phyloP scores from a whole-genome alignment of 371 early-diverging fungal genomes.

The Basidiobolus meristosporus region DNA sequence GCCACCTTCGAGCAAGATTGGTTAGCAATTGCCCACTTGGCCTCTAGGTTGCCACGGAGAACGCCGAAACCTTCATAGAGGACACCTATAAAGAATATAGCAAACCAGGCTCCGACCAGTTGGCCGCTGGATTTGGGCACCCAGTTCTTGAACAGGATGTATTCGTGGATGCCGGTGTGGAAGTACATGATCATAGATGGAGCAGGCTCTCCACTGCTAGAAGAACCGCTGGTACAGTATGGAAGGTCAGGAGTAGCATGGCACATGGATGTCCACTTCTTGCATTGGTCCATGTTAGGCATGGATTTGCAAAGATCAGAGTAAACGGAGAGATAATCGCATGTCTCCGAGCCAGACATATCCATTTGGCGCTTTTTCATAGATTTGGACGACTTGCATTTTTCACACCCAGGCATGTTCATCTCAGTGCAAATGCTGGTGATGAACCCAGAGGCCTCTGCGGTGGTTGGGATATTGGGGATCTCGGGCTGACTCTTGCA shows the following conservation, averaged over 20 bases:
- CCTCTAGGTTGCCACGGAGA: conserved; percentile 2
- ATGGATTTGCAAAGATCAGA: conserved; percentile 24
- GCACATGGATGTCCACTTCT: conserved; percentile 21
- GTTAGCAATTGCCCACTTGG: conserved; percentile 3
- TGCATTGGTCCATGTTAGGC: conserved; percentile 37
- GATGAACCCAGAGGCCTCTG: conserved; percentile 16
- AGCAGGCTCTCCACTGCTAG: no score
- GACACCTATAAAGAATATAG: conserved; percentile 5
- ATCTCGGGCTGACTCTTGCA: conserved; percentile 18
- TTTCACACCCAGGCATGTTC: conserved; percentile 36
- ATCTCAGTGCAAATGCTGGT: conserved; percentile 30
- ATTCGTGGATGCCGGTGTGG: conserved; percentile 16
- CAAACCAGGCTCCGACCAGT: conserved; percentile 6
- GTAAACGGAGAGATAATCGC: conserved; percentile 17
- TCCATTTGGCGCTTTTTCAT: no score
- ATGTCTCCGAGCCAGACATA: no score
- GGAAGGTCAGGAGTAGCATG: no score
- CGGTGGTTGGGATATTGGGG: conserved; percentile 22
- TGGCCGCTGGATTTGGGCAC: conserved; percentile 2
- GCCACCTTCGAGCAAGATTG: background rate
- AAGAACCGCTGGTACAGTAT: conserved; percentile 2
- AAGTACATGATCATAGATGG: conserved; percentile 30
- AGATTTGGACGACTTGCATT: conserved; percentile 12
- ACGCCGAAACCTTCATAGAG: conserved; percentile 3
- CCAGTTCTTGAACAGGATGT: conserved; percentile 12